These are phyloP conservation scores for Purshia tridentata DNA, from an alignment of 306 rosid species.

Conservation along the genomic window DNA sequence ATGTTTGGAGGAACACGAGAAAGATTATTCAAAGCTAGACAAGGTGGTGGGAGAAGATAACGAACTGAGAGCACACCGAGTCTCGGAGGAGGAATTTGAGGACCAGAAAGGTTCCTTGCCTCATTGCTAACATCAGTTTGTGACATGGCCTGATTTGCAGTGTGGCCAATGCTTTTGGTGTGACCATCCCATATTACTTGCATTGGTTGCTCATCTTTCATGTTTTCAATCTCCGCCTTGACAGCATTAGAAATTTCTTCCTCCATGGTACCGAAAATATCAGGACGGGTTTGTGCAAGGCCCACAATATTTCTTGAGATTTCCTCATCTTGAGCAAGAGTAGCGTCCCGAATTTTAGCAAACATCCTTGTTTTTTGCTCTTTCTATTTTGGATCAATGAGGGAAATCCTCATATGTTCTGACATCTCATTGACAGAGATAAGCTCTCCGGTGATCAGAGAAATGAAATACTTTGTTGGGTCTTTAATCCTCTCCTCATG, in stretches of 20 bases:
- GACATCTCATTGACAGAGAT: conserved; percentile 90
- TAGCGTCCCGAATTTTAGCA: conserved; percentile 95
- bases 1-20: conserved; percentile 61
- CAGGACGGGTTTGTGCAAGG: conserved; percentile 93
- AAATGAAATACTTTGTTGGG: conserved; percentile 76
- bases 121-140: conserved; percentile 60
- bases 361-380: conserved; percentile 97
- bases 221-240: conserved; percentile 95
- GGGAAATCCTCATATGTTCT: conserved; percentile 94
- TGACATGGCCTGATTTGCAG: conserved; percentile 93
- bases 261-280: conserved; percentile 93
- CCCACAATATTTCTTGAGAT: conserved; percentile 86
- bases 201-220: conserved; percentile 92
- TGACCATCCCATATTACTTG: conserved; percentile 99
- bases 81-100: conserved; percentile 87
- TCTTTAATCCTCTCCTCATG: conserved; percentile 89
- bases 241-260: conserved; percentile 98
- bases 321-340: conserved; percentile 90
- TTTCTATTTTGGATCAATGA: conserved; percentile 94
- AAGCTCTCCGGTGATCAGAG: conserved; percentile 92
- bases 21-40: conserved; percentile 86
- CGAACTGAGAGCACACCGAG: conserved; percentile 78
- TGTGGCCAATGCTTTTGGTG: conserved; percentile 91
- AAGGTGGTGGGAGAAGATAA: conserved; percentile 90
- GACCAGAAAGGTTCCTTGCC: conserved; percentile 70